phyloP scores from a whole-genome alignment of 768 basidiomycete species.

The Tephrocybe rancida region DNA sequence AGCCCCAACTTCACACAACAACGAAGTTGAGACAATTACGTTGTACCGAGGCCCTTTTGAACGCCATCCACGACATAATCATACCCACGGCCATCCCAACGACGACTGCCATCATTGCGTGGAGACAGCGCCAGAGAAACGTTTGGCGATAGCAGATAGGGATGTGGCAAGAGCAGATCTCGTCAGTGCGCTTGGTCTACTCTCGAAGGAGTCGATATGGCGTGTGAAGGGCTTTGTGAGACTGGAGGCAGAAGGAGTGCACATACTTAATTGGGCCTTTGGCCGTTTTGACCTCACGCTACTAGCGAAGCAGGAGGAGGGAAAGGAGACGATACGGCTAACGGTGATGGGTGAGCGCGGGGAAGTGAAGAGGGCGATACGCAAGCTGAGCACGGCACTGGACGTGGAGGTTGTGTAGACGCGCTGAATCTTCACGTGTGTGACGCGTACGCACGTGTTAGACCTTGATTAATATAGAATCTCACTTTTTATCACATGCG shows the following conservation, averaged over 20 bases:
- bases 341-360: conserved; percentile 95
- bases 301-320: conserved; percentile 29
- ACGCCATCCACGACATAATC: conserved; percentile 10
- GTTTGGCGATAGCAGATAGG: conserved; percentile 12
- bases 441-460: too few species aligned
- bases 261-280: conserved; percentile 94
- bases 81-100: conserved; percentile 21
- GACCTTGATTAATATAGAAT: too few species aligned
- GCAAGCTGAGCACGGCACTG: conserved; percentile 52
- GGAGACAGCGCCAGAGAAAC: conserved; percentile 5
- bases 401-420: conserved; percentile 32
- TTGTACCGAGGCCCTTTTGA: conserved; percentile 47
- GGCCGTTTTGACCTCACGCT: conserved; percentile 71
- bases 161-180: conserved; percentile 41
- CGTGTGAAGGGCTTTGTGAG: conserved; percentile 87
- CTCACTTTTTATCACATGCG: too few species aligned
- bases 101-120: conserved; percentile 15
- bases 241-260: conserved; percentile 37
- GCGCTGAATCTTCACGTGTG: background rate
- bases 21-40: conserved; percentile 86
- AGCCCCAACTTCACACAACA: conserved; percentile 50
- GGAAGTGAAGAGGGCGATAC: conserved; percentile 64
- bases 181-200: conserved; percentile 42
- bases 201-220: conserved; percentile 76
- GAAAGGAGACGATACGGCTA: conserved; percentile 50